These are phyloP conservation scores for Quercus lobata DNA, from an alignment of 331 rosid species.

Conservation along the genomic window DNA sequence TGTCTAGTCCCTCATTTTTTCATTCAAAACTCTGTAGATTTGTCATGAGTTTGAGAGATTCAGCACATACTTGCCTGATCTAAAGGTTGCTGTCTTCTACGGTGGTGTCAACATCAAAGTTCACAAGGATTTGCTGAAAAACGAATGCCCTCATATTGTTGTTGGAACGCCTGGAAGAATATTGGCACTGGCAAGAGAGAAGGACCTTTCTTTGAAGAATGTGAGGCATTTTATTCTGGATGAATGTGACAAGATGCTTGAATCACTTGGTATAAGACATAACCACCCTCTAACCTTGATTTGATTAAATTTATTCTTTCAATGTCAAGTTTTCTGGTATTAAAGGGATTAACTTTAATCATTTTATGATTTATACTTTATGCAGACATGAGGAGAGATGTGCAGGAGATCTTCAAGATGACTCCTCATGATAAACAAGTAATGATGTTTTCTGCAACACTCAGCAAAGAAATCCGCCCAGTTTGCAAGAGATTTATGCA, in stretches of 20 bases:
- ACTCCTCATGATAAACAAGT: constrained; percentile 99
- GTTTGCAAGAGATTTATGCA: constrained; percentile 99
- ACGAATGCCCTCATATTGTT: constrained; percentile 98
- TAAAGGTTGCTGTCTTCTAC: constrained; percentile 97
- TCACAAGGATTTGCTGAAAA: constrained; percentile 87
- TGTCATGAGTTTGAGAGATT: constrained; percentile 99
- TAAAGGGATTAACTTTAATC: background rate
- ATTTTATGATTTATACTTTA: constrained; percentile 1
- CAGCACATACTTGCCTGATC: constrained; percentile 88
- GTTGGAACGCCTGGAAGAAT: constrained; percentile 99
- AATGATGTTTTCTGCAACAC: constrained; percentile 99
- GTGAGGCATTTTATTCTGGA: constrained; percentile 95
- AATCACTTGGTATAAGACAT: constrained; percentile 73
- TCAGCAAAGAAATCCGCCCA: constrained; percentile 99
- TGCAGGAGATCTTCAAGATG: constrained; percentile 97
- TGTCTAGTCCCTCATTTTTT: constrained; percentile 1
- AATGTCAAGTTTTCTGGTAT: background rate
- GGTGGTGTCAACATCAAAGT: constrained; percentile 94
- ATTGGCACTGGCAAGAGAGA: constrained; percentile 77
- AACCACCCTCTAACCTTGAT: background rate
- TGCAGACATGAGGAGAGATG: constrained; percentile 98
- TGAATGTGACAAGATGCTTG: constrained; percentile 99
- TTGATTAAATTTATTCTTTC: background rate
- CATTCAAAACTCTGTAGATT: constrained; percentile 44
- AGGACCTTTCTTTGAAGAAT: constrained; percentile 87